Percentiles rank a stretch among this genome's conserved stretches.
Conservation (phyloP, 2,329 filamentous ascomycete species). For the Colletotrichum somersetense region DNA sequence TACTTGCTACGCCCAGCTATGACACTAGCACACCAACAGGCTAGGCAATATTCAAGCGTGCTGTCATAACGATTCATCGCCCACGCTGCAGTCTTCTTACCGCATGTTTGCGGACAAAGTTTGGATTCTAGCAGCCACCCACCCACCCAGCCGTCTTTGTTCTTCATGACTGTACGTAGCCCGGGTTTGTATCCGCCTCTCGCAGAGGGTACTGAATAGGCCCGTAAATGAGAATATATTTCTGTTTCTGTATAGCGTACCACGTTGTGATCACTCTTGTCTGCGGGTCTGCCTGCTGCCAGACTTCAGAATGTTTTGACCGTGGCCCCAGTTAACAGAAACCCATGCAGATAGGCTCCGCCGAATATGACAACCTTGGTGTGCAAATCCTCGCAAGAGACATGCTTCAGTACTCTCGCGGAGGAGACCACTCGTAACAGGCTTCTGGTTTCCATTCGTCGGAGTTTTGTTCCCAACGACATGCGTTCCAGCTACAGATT, state of each 20-base stretch:
- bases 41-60: background rate
- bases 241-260: background rate
- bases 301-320: background rate
- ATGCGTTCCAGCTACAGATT: background rate
- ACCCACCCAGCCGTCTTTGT: background rate
- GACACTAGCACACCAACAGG: background rate
- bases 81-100: background rate
- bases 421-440: background rate
- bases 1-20: background rate
- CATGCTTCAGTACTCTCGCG: background rate
- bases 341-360: background rate
- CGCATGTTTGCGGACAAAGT: background rate
- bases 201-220: background rate
- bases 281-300: too few relatives aligned
- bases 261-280: background rate
- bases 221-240: background rate
- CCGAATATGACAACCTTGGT: background rate
- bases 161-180: background rate
- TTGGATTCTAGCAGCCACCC: background rate
- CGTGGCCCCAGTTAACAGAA: background rate
- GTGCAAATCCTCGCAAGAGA: background rate
- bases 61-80: background rate
- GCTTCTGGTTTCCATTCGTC: background rate
- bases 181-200: background rate
- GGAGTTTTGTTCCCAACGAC: background rate